Percentiles rank a stretch among this genome's conserved stretches.
These are phyloP conservation scores for Coniosporium apollinis DNA, from an alignment of 495 filamentous ascomycete genomes.

Conservation along the genomic window DNA sequence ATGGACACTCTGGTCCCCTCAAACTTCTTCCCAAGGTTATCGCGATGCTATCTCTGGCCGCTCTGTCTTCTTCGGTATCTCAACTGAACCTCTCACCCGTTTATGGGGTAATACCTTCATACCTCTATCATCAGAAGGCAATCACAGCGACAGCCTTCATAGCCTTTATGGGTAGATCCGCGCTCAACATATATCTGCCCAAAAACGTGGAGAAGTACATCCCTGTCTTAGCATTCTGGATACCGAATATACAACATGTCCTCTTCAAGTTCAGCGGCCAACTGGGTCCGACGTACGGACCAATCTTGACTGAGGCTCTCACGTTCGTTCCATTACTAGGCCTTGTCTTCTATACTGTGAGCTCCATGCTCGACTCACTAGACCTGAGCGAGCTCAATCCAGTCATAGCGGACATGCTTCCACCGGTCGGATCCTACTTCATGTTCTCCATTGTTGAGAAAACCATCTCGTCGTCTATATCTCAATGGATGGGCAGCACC, in stretches of 20 bases:
- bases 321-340: constrained; percentile 60
- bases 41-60: constrained; percentile 46
- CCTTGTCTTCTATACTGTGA: constrained; percentile 46
- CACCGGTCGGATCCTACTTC: constrained; percentile 43
- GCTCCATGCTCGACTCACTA: constrained; percentile 39
- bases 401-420: constrained; percentile 36
- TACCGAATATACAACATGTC: constrained; percentile 52
- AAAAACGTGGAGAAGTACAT: constrained; percentile 31
- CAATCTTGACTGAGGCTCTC: constrained; percentile 52
- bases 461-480: constrained; percentile 31
- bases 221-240: constrained; percentile 55
- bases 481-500: constrained; percentile 40
- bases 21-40: no score
- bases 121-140: constrained; percentile 51
- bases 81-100: constrained; percentile 62
- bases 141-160: constrained; percentile 42
- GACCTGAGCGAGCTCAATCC: constrained; percentile 40
- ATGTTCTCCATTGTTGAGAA: constrained; percentile 45
- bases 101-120: constrained; percentile 64
- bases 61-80: constrained; percentile 57
- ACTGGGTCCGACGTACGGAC: constrained; percentile 53
- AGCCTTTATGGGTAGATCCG: constrained; percentile 41
- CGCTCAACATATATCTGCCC: constrained; percentile 26
- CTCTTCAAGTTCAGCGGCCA: constrained; percentile 44
- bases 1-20: no score